phyloP scores from a whole-genome alignment of 805 yeast species.

The Yueomyces sinensis region DNA sequence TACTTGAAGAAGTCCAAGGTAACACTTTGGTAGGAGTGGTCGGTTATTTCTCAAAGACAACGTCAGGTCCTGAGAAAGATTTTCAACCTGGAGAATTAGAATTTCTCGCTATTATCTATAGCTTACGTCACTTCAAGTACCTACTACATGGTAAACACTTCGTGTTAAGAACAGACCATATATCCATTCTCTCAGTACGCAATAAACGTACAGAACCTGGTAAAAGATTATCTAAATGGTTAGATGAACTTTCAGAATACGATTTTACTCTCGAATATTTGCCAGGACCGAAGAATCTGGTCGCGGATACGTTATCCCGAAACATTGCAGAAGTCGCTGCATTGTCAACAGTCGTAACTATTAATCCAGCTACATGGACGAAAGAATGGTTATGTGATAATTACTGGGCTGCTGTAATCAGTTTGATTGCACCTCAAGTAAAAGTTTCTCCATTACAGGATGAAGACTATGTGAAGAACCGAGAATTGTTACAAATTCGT shows the following conservation, averaged over 20 bases:
- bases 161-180: conserved; percentile 2
- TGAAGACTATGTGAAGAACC: not conserved
- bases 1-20: conserved; percentile 2
- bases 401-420: not conserved
- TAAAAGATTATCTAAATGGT: not conserved
- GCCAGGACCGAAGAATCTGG: conserved; percentile 4
- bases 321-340: not conserved
- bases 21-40: conserved; percentile 3
- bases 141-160: conserved; percentile 2
- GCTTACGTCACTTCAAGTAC: conserved; percentile 2
- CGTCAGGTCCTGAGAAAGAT: conserved; percentile 2
- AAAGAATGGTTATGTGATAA: not conserved
- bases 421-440: not conserved
- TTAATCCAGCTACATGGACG: conserved; percentile 1
- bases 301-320: conserved; percentile 8
- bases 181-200: not conserved
- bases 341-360: not conserved
- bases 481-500: not conserved
- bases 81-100: conserved; percentile 4
- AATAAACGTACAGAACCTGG: not conserved
- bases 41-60: conserved; percentile 3
- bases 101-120: conserved; percentile 2
- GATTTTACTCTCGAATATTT: conserved; percentile 6
- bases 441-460: not conserved
- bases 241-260: conserved; percentile 2